These are phyloP conservation scores for Glycyrrhiza uralensis DNA, from an alignment of 306 rosid species.

Conservation along the genomic window DNA sequence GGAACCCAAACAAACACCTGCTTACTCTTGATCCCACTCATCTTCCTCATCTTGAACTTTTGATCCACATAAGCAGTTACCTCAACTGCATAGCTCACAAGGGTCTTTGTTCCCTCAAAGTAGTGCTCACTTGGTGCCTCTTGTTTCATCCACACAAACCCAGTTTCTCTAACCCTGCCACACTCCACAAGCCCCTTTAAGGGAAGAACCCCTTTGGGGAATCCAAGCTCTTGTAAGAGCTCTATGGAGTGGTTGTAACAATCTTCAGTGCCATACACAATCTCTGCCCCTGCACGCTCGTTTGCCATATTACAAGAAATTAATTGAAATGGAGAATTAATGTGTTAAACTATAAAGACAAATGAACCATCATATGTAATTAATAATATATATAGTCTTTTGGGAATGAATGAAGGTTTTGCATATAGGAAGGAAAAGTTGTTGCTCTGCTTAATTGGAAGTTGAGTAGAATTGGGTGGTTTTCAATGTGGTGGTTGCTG, in stretches of 20 bases:
- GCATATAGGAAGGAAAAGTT: neutral
- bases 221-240: conserved; percentile 63
- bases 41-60: conserved; percentile 69
- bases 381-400: neutral
- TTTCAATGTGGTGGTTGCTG: conserved; percentile 29
- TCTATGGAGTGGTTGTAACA: conserved; percentile 48
- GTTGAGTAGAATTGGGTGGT: conserved; percentile 32
- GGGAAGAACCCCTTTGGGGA: conserved; percentile 71
- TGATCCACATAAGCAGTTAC: conserved; percentile 78
- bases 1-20: conserved; percentile 78
- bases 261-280: conserved; percentile 52
- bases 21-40: conserved; percentile 77
- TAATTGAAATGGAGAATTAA: neutral
- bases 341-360: neutral
- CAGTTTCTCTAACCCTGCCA: conserved; percentile 67
- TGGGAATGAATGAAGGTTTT: neutral
- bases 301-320: conserved; percentile 16
- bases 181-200: conserved; percentile 62
- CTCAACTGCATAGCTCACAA: conserved; percentile 60
- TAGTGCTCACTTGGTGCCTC: conserved; percentile 60
- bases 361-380: neutral
- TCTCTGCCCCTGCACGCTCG: conserved; percentile 66
- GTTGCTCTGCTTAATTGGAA: conserved; percentile 19
- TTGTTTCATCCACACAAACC: conserved; percentile 86
- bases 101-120: conserved; percentile 42